Evolutionary conservation across 2,329 filamentous ascomycete species (phyloP).

Genomic region (Colletotrichum filicis): DNA sequence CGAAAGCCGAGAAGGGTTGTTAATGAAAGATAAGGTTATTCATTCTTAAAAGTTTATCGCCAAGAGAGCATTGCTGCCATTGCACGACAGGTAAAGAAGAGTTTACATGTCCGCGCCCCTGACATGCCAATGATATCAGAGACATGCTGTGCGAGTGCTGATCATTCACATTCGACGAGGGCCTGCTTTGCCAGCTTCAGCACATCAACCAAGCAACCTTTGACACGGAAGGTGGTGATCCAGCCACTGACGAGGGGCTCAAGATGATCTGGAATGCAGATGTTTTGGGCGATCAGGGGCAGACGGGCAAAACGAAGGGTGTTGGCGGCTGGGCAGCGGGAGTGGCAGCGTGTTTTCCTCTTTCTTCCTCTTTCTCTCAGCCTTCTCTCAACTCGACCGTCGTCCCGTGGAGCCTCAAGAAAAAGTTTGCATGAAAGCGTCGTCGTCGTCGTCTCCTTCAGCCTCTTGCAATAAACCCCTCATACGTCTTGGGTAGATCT

Average conservation of each 20-base stretch:
- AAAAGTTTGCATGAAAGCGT: not conserved
- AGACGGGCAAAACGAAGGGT: not conserved
- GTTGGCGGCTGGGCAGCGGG: not conserved
- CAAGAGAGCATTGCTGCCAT: not conserved
- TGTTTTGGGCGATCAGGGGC: not conserved
- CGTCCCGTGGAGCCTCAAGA: not conserved
- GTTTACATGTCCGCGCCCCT: not conserved
- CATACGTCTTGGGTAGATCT: not conserved
- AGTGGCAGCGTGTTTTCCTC: not conserved
- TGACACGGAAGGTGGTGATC: not conserved
- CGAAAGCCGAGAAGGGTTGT: not conserved
- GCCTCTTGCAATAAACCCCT: not conserved
- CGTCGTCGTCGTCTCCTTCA: not conserved
- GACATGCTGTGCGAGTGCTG: not conserved
- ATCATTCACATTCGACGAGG: not conserved
- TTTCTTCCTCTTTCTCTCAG: not conserved
- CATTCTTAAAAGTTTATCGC: not conserved
- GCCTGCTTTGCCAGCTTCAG: not conserved
- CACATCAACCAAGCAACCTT: not conserved
- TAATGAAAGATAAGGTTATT: not conserved
- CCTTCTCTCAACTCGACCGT: not conserved
- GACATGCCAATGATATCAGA: not conserved
- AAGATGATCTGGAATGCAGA: not conserved
- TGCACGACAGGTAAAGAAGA: not conserved
- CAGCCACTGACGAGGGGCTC: slow-evolving; percentile 3